phyloP scores from a whole-genome alignment of 1,139 yeast species.

The Taphrina deformans region DNA sequence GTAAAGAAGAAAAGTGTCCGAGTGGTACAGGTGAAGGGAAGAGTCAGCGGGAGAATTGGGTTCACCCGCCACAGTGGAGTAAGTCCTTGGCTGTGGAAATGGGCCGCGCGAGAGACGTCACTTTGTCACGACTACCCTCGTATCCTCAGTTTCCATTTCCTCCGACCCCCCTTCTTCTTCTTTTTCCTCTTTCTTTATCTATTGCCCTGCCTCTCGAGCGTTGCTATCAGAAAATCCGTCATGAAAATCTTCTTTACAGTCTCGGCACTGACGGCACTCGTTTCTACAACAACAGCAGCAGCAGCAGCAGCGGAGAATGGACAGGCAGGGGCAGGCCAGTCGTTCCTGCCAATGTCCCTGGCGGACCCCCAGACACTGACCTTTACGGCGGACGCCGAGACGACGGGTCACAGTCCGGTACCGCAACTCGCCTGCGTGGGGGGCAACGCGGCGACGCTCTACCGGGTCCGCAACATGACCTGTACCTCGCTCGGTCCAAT shows the following conservation, averaged over 20 bases:
- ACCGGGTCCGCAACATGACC: slow-evolving; percentile 27
- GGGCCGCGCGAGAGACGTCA: too few species aligned
- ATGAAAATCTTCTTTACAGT: too few species aligned
- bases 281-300: background rate
- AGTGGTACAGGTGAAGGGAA: too few species aligned
- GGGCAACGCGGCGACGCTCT: slow-evolving; percentile 36
- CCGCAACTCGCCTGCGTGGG: slow-evolving; percentile 35
- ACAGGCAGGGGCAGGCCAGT: background rate
- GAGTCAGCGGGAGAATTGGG: slow-evolving; percentile 9
- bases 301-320: background rate
- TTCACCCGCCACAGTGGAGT: slow-evolving; percentile 13
- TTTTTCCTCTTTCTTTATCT: background rate
- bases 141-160: background rate
- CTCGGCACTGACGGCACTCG: background rate
- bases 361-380: background rate
- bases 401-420: background rate
- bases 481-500: slow-evolving; percentile 36
- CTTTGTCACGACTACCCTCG: background rate
- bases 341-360: slow-evolving; percentile 5
- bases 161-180: background rate
- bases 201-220: too few species aligned
- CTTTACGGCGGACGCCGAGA: background rate
- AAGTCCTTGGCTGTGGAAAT: too few species aligned
- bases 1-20: too few species aligned
- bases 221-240: too few species aligned